phyloP scores from a whole-genome alignment of 192 early-diverging fungal species.

The Backusella sp. region DNA sequence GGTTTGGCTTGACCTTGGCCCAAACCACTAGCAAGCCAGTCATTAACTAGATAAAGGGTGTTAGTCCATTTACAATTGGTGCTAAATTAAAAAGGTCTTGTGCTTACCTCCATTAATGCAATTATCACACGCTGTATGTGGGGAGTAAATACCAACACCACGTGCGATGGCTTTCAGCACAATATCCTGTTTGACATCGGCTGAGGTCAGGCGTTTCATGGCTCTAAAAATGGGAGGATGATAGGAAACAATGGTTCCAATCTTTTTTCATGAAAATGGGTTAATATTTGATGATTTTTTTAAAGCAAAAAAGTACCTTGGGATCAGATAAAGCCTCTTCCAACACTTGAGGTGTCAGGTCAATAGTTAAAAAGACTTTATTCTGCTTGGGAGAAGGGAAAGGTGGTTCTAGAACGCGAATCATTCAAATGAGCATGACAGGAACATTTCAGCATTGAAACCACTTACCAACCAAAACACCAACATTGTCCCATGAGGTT shows the following conservation, averaged over 20 bases:
- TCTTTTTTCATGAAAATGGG: conserved; percentile 15
- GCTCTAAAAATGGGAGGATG: conserved; percentile 90
- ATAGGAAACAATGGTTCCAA: conserved; percentile 91
- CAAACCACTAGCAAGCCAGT: conserved; percentile 83
- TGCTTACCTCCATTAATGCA: conserved; percentile 64
- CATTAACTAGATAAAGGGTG: conserved; percentile 60
- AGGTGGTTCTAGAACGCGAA: conserved; percentile 64
- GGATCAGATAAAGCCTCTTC: conserved; percentile 76
- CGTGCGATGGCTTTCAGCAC: conserved; percentile 79
- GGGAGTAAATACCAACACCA: conserved; percentile 85
- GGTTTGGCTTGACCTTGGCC: conserved; percentile 41
- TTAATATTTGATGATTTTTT: not conserved
- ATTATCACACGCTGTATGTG: conserved; percentile 89
- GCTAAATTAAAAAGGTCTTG: not conserved
- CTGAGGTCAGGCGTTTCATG: conserved; percentile 74
- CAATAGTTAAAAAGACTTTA: conserved; percentile 89
- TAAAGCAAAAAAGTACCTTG: not conserved
- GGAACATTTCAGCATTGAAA: not conserved
- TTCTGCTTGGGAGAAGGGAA: conserved; percentile 66
- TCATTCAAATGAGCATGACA: not conserved
- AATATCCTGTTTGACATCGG: conserved; percentile 79
- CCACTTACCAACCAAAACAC: conserved; percentile 68
- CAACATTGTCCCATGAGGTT: conserved; percentile 90
- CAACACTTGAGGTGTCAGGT: conserved; percentile 77
- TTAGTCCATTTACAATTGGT: not conserved